Conservation (phyloP, 1,284 basidiomycete genomes). For the Rhodotorula sp. region DNA sequence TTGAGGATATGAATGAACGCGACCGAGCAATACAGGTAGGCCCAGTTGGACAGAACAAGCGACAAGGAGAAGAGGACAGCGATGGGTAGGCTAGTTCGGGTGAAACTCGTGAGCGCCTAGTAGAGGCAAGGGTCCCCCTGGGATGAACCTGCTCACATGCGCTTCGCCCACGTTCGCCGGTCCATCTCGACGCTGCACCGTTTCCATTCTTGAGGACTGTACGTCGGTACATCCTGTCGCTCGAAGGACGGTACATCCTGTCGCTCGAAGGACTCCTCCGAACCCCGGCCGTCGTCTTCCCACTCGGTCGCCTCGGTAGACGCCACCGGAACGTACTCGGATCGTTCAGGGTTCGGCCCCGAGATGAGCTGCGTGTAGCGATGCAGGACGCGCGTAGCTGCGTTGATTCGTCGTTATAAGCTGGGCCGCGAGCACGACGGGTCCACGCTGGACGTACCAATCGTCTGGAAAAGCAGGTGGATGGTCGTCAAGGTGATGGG, state of each 20-base stretch:
- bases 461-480: constrained; percentile 32
- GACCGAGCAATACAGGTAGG: constrained; percentile 28
- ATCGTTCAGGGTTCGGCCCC: constrained; percentile 3
- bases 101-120: background rate
- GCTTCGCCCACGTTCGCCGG: constrained; percentile 13
- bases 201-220: constrained; percentile 12
- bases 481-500: constrained; percentile 40
- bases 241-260: background rate
- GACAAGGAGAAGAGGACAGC: constrained; percentile 39
- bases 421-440: background rate
- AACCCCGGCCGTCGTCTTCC: background rate
- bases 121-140: background rate
- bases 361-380: constrained; percentile 38
- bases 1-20: constrained; percentile 41
- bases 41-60: constrained; percentile 38
- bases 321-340: constrained; percentile 21
- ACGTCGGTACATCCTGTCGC: background rate
- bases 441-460: background rate
- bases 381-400: constrained; percentile 33
- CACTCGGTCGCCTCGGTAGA: background rate
- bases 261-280: background rate
- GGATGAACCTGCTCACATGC: constrained; percentile 21
- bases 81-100: constrained; percentile 28
- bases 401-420: no score
- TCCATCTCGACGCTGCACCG: constrained; percentile 27